Conservation (phyloP, 257 asterid species). For the Solanum microdontum region DNA sequence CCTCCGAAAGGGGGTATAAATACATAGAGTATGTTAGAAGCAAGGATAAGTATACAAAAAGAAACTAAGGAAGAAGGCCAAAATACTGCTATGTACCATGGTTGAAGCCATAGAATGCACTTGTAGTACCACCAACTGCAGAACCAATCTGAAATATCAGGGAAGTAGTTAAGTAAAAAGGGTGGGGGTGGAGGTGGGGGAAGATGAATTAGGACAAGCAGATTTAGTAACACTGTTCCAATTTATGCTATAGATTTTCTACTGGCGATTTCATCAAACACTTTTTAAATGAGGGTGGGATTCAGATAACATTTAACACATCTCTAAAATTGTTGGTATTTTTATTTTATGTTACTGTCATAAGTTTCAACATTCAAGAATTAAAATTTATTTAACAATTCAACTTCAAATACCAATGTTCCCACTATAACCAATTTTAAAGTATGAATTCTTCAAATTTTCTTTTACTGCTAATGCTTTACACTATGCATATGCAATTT, state of each 20-base stretch:
- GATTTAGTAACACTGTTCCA: background rate
- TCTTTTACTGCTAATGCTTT: background rate
- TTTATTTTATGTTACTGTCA: background rate
- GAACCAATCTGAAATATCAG: constrained; percentile 58
- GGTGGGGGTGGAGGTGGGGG: background rate
- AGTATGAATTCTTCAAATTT: background rate
- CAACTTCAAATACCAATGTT: background rate
- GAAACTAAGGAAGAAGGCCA: background rate
- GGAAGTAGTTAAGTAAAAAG: background rate
- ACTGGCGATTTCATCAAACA: background rate
- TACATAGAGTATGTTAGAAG: background rate
- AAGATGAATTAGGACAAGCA: background rate
- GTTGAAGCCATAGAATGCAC: constrained; percentile 75
- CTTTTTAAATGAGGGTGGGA: background rate
- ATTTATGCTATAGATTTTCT: background rate
- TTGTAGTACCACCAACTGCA: constrained; percentile 82
- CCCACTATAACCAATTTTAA: background rate
- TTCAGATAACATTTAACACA: background rate
- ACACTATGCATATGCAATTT: background rate
- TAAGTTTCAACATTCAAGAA: background rate
- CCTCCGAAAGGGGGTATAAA: background rate
- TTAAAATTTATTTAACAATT: background rate
- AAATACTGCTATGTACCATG: constrained; percentile 30
- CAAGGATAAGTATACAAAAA: background rate
- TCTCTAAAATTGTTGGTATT: background rate